A percentile compares a stretch with the other conserved stretches of the same genome.
These are phyloP conservation scores for Oxytropis ochrocephala DNA, from an alignment of 306 rosid species.

Conservation along the genomic window DNA sequence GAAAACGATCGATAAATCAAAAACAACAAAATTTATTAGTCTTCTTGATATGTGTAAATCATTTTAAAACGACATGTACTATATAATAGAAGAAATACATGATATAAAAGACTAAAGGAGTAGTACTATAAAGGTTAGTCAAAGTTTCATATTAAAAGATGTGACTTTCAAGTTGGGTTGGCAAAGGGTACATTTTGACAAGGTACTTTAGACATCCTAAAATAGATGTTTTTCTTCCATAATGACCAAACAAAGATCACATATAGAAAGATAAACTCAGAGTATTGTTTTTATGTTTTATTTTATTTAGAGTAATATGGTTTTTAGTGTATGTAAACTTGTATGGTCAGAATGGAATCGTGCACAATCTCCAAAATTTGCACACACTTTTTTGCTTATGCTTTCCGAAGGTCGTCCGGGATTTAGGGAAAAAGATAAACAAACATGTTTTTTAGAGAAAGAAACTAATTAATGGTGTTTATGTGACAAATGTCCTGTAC, in stretches of 20 bases:
- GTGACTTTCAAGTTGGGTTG: conserved; percentile 27
- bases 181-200: conserved; percentile 25
- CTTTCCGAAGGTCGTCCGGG: conserved; percentile 77
- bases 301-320: neutral
- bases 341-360: conserved; percentile 43
- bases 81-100: no score
- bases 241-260: conserved; percentile 14
- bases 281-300: neutral
- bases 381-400: conserved; percentile 43
- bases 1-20: no score
- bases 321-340: conserved; percentile 27
- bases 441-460: conserved; percentile 45
- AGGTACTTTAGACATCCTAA: conserved; percentile 29
- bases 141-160: conserved; percentile 57
- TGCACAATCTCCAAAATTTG: conserved; percentile 63
- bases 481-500: conserved; percentile 11
- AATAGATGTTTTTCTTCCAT: conserved; percentile 20
- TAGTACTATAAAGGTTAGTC: conserved; percentile 62
- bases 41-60: no score
- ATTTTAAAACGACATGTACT: no score
- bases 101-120: conserved; percentile 32
- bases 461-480: conserved; percentile 27
- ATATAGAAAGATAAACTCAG: neutral
- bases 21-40: no score
- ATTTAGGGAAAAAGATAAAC: conserved; percentile 70